Percentiles rank a stretch among this genome's conserved stretches.
Conservation (phyloP, 2,329 filamentous ascomycete genomes). For the Aureobasidium leucospermi region DNA sequence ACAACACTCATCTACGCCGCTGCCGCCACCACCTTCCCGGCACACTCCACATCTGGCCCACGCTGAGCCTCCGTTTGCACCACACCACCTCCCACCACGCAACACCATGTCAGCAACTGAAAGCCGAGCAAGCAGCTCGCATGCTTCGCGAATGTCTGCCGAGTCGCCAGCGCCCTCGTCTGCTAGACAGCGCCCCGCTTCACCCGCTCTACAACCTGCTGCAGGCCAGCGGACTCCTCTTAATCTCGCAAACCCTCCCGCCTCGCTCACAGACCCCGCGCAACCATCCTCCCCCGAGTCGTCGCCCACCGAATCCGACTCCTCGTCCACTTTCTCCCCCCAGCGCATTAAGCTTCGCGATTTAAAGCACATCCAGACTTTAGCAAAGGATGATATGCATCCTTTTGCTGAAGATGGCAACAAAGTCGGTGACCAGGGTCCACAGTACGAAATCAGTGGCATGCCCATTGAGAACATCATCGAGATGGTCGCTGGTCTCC, state of each 20-base stretch:
- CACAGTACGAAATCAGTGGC: slow-evolving; percentile 85
- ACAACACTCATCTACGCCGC: slow-evolving; percentile 44
- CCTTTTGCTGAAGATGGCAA: slow-evolving; percentile 42
- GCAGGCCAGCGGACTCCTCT: slow-evolving; percentile 8
- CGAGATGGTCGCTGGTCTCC: slow-evolving; percentile 93
- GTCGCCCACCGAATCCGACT: slow-evolving; percentile 22
- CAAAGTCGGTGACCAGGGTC: slow-evolving; percentile 39
- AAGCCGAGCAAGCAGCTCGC: slow-evolving; percentile 13
- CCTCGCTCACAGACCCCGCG: slow-evolving; percentile 11
- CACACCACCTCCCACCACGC: background rate
- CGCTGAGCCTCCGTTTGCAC: background rate
- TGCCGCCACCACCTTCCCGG: slow-evolving; percentile 7
- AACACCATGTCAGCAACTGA: slow-evolving; percentile 16
- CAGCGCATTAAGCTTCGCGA: slow-evolving; percentile 74
- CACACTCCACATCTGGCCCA: background rate
- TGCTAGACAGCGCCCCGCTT: slow-evolving; percentile 1
- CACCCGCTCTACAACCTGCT: background rate
- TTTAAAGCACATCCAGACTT: slow-evolving; percentile 81
- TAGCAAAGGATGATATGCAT: slow-evolving; percentile 71
- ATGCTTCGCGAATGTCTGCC: background rate
- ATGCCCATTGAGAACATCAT: slow-evolving; percentile 98
- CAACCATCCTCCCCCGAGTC: slow-evolving; percentile 36
- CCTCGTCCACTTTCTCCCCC: slow-evolving; percentile 31
- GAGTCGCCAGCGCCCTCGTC: background rate
- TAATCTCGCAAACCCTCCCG: background rate